These are phyloP conservation scores for Paragyromitra xinjiangensis DNA, from an alignment of 495 filamentous ascomycete genomes.

Conservation along the genomic window DNA sequence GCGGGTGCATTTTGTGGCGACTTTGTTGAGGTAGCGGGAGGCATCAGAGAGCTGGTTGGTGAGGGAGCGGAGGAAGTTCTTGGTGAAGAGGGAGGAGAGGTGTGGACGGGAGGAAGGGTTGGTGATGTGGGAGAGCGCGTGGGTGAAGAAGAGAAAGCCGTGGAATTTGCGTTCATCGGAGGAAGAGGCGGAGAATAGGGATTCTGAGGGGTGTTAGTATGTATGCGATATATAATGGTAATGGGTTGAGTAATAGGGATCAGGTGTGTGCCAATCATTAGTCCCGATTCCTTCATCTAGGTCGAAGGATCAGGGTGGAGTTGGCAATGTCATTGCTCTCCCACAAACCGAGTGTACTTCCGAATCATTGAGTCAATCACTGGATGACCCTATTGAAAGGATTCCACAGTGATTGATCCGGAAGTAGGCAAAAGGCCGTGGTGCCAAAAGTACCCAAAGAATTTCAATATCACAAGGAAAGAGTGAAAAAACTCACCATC, in stretches of 20 bases:
- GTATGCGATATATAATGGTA: background rate
- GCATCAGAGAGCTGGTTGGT: slow-evolving; percentile 86
- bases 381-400: slow-evolving; percentile 24
- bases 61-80: slow-evolving; percentile 81
- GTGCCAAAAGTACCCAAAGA: background rate
- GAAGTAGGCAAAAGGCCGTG: slow-evolving; percentile 35
- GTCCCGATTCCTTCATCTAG: slow-evolving; percentile 36
- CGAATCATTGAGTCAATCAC: slow-evolving; percentile 29
- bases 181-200: slow-evolving; percentile 78
- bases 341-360: slow-evolving; percentile 33
- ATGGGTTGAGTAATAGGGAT: background rate
- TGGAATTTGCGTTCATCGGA: slow-evolving; percentile 89
- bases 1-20: slow-evolving; percentile 76
- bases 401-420: slow-evolving; percentile 30
- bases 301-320: slow-evolving; percentile 28
- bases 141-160: slow-evolving; percentile 85
- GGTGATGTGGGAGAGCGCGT: slow-evolving; percentile 63
- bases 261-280: slow-evolving; percentile 39
- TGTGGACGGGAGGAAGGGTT: slow-evolving; percentile 22
- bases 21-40: slow-evolving; percentile 83
- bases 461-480: background rate
- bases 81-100: slow-evolving; percentile 72
- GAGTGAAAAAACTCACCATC: slow-evolving; percentile 70
- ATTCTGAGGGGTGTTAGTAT: slow-evolving; percentile 64
- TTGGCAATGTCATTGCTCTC: slow-evolving; percentile 24